Percentiles rank a stretch among this genome's conserved stretches.
phyloP scores from a whole-genome alignment of 2,329 filamentous ascomycete species.

The Emmonsiellopsis sp. region DNA sequence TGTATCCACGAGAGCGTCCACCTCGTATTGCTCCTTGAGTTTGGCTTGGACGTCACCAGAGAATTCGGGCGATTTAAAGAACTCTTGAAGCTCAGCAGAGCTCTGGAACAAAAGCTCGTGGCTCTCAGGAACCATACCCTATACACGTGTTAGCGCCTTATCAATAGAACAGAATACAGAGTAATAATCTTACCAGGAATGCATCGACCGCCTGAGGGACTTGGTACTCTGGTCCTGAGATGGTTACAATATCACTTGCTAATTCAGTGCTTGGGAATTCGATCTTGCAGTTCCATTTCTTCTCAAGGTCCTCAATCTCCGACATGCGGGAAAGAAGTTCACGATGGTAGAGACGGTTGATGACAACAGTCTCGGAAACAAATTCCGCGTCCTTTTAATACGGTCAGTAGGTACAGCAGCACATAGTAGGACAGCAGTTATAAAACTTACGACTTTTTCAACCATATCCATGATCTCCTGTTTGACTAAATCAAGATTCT shows the following conservation, averaged over 20 bases:
- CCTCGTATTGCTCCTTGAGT: constrained; percentile 84
- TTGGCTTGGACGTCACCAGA: constrained; percentile 70
- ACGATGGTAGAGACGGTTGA: constrained; percentile 91
- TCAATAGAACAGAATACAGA: background rate
- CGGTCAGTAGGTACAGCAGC: constrained; percentile 2
- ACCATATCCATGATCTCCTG: constrained; percentile 99
- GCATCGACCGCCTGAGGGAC: constrained; percentile 94
- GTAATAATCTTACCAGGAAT: constrained; percentile 56
- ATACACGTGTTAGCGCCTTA: constrained; percentile 19
- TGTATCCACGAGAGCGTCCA: constrained; percentile 66
- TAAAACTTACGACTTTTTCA: constrained; percentile 65
- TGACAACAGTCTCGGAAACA: constrained; percentile 83
- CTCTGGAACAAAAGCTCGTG: constrained; percentile 83
- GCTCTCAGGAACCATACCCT: constrained; percentile 95
- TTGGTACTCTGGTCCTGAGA: constrained; percentile 96
- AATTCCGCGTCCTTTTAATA: constrained; percentile 75
- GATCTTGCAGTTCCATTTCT: constrained; percentile 99
- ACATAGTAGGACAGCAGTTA: background rate
- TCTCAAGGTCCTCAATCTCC: constrained; percentile 90
- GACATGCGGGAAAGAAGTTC: constrained; percentile 80
- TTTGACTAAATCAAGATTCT: constrained; percentile 94
- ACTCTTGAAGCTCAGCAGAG: constrained; percentile 66
- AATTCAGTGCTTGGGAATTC: constrained; percentile 96
- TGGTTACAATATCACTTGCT: constrained; percentile 90
- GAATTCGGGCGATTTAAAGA: constrained; percentile 75